These are phyloP conservation scores for Closterium sp. DNA, from an alignment of 139 green algal genomes.

Conservation along the genomic window DNA sequence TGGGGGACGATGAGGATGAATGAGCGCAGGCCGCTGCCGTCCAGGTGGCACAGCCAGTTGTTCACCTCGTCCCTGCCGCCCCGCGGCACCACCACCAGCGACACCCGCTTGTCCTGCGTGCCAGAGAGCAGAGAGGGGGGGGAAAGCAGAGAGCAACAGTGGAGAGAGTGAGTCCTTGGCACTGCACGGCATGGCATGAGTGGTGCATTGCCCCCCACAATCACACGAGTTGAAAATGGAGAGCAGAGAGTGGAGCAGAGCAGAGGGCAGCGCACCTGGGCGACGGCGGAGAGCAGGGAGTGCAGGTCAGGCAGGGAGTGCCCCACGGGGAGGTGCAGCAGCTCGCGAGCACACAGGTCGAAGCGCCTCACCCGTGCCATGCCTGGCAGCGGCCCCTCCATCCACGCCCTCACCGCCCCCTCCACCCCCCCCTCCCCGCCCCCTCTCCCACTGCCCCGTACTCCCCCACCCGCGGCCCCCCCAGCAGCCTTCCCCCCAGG, in stretches of 20 bases:
- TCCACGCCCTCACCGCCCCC: not conserved
- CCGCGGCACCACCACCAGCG: slow-evolving; percentile 28
- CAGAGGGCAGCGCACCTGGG: not conserved
- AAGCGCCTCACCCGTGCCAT: not conserved
- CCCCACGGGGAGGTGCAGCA: not conserved
- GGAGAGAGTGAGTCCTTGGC: not conserved
- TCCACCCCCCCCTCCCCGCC: not conserved
- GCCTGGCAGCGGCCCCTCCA: not conserved
- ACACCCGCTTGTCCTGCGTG: slow-evolving; percentile 12
- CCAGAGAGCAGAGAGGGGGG: not conserved
- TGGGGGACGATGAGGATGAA: slow-evolving; percentile 21
- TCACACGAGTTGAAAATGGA: not conserved
- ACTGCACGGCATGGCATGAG: too few relatives aligned
- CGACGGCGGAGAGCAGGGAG: not conserved
- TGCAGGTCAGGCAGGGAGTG: not conserved
- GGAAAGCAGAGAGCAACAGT: not conserved
- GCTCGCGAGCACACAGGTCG: slow-evolving; percentile 9
- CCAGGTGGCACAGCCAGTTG: slow-evolving; percentile 36
- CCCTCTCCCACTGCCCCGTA: too few relatives aligned
- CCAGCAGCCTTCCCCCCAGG: too few relatives aligned
- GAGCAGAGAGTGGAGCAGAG: not conserved
- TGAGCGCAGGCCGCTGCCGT: slow-evolving; percentile 14
- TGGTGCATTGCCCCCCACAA: too few relatives aligned
- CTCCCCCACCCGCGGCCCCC: not conserved
- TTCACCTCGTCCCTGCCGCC: not conserved